These are phyloP conservation scores for Biancaea sappan DNA, from an alignment of 306 rosid genomes.

Conservation along the genomic window DNA sequence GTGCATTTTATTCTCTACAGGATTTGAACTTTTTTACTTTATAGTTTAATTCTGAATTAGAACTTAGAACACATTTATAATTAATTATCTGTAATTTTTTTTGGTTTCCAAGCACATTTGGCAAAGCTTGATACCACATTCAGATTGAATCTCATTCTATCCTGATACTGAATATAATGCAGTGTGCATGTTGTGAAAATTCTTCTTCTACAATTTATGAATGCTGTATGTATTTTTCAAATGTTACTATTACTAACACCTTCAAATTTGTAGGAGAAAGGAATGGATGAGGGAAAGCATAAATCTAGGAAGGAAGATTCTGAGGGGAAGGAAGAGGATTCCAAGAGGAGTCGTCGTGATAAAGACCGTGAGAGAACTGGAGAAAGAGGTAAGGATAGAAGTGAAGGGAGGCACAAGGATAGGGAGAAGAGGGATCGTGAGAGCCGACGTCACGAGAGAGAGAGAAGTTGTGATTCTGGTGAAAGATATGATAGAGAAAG, in stretches of 20 bases:
- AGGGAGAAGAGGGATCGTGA: slow-evolving; percentile 50
- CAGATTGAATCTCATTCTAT: neutral
- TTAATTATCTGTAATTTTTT: neutral
- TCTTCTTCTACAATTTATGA: neutral
- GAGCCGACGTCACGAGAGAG: slow-evolving; percentile 36
- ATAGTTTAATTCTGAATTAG: neutral
- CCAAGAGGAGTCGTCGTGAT: slow-evolving; percentile 62
- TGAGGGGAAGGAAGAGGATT: slow-evolving; percentile 51
- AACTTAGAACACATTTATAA: neutral
- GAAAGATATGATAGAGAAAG: slow-evolving; percentile 35
- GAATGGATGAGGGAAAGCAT: slow-evolving; percentile 52
- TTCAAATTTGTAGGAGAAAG: slow-evolving; percentile 31
- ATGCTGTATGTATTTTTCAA: neutral
- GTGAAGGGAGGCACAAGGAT: slow-evolving; percentile 41
- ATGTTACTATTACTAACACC: neutral
- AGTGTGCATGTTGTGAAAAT: neutral
- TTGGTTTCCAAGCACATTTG: neutral
- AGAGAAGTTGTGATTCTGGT: slow-evolving; percentile 35
- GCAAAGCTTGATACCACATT: neutral
- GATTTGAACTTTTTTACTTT: neutral
- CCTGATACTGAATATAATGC: neutral
- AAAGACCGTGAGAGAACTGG: slow-evolving; percentile 46
- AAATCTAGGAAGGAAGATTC: slow-evolving; percentile 51
- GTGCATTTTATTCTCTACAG: neutral
- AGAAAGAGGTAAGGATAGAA: slow-evolving; percentile 54